Conservation (phyloP, 176 grass and related monocot genomes). For the Cenchrus purpureus region DNA sequence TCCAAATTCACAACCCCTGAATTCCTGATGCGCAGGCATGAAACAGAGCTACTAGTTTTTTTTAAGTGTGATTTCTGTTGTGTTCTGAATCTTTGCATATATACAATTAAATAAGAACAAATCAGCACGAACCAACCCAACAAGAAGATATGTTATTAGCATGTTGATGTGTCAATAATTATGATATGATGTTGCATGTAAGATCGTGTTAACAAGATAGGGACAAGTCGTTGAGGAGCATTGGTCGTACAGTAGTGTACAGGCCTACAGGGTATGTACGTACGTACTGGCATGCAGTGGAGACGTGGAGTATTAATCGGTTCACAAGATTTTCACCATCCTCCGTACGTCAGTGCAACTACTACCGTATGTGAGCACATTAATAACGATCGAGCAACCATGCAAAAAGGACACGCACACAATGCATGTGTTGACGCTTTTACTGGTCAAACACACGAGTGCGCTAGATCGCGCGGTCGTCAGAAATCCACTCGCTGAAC, state of each 20-base stretch:
- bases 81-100: not conserved
- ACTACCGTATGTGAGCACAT: not conserved
- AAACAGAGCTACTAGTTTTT: not conserved
- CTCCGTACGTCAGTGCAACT: not conserved
- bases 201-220: not conserved
- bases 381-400: not conserved
- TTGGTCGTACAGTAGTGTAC: not conserved
- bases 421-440: no score
- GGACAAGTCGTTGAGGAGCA: not conserved
- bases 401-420: no score
- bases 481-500: no score
- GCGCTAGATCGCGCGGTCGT: no score
- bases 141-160: no score
- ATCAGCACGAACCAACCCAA: no score
- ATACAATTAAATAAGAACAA: no score
- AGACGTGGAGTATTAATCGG: no score
- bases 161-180: no score
- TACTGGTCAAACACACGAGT: no score
- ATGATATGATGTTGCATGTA: no score
- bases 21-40: no score
- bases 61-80: not conserved
- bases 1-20: not conserved
- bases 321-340: not conserved
- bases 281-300: not conserved
- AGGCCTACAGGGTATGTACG: not conserved